Percentiles rank a stretch among this genome's conserved stretches.
These are phyloP conservation scores for Petrea volubilis DNA, from an alignment of 257 asterid species.

Conservation along the genomic window DNA sequence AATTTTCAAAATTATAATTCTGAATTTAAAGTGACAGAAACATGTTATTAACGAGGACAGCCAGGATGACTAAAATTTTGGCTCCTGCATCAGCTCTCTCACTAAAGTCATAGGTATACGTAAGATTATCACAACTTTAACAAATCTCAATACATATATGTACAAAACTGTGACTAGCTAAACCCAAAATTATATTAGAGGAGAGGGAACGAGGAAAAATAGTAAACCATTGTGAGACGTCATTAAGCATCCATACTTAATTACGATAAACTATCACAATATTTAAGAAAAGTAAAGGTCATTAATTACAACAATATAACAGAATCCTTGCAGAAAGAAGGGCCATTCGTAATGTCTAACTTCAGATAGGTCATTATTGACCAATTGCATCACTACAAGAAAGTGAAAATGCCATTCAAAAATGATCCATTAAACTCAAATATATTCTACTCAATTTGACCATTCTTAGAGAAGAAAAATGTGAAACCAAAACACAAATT, in stretches of 20 bases:
- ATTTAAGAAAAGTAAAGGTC: background rate
- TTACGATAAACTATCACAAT: background rate
- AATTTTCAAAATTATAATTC: background rate
- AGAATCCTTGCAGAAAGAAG: too few relatives aligned
- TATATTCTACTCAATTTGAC: background rate
- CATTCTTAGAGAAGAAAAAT: background rate
- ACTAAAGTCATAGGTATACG: background rate
- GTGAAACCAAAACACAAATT: background rate
- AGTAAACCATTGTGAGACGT: background rate
- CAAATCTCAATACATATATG: background rate
- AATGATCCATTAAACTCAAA: conserved; percentile 1
- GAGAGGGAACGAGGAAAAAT: background rate
- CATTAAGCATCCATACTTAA: background rate
- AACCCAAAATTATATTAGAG: background rate
- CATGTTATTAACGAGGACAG: background rate
- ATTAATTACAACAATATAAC: background rate
- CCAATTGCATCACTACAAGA: background rate
- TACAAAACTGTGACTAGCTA: background rate
- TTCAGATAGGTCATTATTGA: background rate
- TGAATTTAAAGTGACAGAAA: background rate
- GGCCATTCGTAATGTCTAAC: background rate
- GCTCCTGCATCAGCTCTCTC: conserved; percentile 3
- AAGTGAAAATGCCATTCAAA: background rate
- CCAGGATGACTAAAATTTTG: background rate
- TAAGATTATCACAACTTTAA: background rate